Evolutionary conservation across 495 filamentous ascomycete genomes (phyloP).

Genomic region (Penicillium longicatenatum): DNA sequence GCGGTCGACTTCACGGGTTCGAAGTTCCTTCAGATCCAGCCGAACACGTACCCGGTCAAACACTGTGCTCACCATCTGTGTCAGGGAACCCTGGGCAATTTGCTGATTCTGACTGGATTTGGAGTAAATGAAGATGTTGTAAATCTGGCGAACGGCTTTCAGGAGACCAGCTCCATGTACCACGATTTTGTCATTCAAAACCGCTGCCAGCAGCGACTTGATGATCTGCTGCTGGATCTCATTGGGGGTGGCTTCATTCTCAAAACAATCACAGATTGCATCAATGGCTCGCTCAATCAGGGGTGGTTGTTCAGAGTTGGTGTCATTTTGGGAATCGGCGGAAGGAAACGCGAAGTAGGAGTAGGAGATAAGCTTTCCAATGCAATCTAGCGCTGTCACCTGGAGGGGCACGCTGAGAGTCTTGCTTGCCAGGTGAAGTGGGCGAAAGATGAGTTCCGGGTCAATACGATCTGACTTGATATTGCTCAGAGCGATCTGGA

Average conservation of each 20-base stretch:
- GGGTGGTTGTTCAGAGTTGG: slow-evolving; percentile 53
- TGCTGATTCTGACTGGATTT: slow-evolving; percentile 91
- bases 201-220: slow-evolving; percentile 91
- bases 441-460: slow-evolving; percentile 88
- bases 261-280: slow-evolving; percentile 98
- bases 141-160: slow-evolving; percentile 97
- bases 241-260: slow-evolving; percentile 86
- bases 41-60: slow-evolving; percentile 93
- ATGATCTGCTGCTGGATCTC: slow-evolving; percentile 97
- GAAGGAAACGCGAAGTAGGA: slow-evolving; percentile 89
- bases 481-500: slow-evolving; percentile 76
- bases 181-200: slow-evolving; percentile 96
- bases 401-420: slow-evolving; percentile 78
- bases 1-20: slow-evolving; percentile 48
- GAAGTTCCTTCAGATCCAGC: slow-evolving; percentile 81
- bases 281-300: slow-evolving; percentile 98
- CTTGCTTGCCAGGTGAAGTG: slow-evolving; percentile 84
- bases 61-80: slow-evolving; percentile 98
- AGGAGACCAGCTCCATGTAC: slow-evolving; percentile 95
- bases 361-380: slow-evolving; percentile 97
- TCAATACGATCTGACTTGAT: slow-evolving; percentile 77
- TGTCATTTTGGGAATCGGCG: slow-evolving; percentile 49
- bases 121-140: slow-evolving; percentile 97
- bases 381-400: slow-evolving; percentile 92
- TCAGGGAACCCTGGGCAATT: slow-evolving; percentile 92